Evolutionary conservation across 2,329 filamentous ascomycete genomes (phyloP), one percentile per base, ranked within the genome.

Genomic region (Aspergillus oerlinghausenensis): DNA sequence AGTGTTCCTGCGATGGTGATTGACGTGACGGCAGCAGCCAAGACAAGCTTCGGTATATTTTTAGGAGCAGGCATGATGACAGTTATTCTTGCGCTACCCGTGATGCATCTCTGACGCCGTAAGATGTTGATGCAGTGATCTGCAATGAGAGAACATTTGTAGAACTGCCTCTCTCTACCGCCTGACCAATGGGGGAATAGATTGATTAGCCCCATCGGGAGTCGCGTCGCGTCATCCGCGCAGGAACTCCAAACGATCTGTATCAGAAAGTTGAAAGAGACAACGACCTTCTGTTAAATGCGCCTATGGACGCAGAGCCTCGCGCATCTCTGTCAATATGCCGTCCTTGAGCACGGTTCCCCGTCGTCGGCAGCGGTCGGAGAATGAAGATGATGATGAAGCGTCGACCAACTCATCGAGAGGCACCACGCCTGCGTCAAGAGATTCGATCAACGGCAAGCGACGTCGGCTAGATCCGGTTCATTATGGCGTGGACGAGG

Each of bases 1-100:
- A 82, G 77, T 4, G 82, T 78, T 52, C 84, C 84, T 1, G 78
- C 79, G 6, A 80, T 80, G 1, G 83, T 85, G 49, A 85, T 79
- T 17, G 80, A 78, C 9, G 81, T 77, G 19, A 86, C 77, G 3
- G 80, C 77, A 38, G 75, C 79, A 1, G 84, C 84, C 62, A 84
- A 68, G 19, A 85, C 73, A 56, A 81, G 74, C 17, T 80, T 76
- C 28, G 80, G 77, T 7, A 82, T 60, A 54, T 73, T 76, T 28
- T 69, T 67, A 29, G 67, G 67, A 25, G 67, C 63, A 8, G 65
- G 58, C 67, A 72, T 69, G 47, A 55, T 63, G 56, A 23, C 45
- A 47, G 55, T 52, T 40, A 52, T 49, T 47, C 43, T 40, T 57
- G 50, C 19, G 2, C 14, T 4, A 9, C 11, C 47, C 35, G 21